Conservation (phyloP, 805 yeast genomes). For the Candida vaughaniae region DNA sequence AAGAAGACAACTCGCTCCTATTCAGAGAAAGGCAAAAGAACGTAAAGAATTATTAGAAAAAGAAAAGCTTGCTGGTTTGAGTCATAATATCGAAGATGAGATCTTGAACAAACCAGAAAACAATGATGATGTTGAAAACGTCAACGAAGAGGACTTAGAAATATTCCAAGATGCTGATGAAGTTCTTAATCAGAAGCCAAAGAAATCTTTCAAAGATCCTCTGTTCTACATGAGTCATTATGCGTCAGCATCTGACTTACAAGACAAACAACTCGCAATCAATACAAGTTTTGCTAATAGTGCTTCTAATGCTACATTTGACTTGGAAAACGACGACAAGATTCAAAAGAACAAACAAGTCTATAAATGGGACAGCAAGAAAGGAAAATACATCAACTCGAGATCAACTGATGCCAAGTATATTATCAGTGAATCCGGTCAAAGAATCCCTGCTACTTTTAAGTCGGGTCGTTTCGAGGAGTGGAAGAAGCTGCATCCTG, state of each 20-base stretch:
- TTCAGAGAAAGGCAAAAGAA: slow-evolving; percentile 76
- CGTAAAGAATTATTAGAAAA: slow-evolving; percentile 63
- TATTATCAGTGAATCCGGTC: slow-evolving; percentile 94
- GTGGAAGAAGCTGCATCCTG: slow-evolving; percentile 66
- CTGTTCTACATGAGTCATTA: slow-evolving; percentile 81
- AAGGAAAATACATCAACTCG: slow-evolving; percentile 82
- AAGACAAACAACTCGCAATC: slow-evolving; percentile 71
- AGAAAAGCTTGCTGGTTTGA: slow-evolving; percentile 73
- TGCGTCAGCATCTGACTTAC: slow-evolving; percentile 77
- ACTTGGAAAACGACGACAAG: slow-evolving; percentile 74
- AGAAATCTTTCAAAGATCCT: slow-evolving; percentile 69
- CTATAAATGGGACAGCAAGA: slow-evolving; percentile 90
- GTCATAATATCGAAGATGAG: slow-evolving; percentile 74
- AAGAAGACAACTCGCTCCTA: slow-evolving; percentile 84
- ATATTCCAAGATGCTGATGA: slow-evolving; percentile 56
- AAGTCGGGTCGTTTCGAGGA: slow-evolving; percentile 88
- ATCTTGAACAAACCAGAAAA: slow-evolving; percentile 50
- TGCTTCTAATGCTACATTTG: slow-evolving; percentile 85
- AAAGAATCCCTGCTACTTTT: slow-evolving; percentile 85
- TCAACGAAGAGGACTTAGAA: slow-evolving; percentile 47
- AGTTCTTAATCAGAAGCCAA: slow-evolving; percentile 24
- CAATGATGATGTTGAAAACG: slow-evolving; percentile 34
- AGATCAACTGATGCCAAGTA: slow-evolving; percentile 79
- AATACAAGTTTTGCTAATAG: slow-evolving; percentile 69
- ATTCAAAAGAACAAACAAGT: slow-evolving; percentile 67